A percentile compares a stretch with the other conserved stretches of the same genome.
phyloP scores from a whole-genome alignment of 345 rosid species.

The Camelina laxa region DNA sequence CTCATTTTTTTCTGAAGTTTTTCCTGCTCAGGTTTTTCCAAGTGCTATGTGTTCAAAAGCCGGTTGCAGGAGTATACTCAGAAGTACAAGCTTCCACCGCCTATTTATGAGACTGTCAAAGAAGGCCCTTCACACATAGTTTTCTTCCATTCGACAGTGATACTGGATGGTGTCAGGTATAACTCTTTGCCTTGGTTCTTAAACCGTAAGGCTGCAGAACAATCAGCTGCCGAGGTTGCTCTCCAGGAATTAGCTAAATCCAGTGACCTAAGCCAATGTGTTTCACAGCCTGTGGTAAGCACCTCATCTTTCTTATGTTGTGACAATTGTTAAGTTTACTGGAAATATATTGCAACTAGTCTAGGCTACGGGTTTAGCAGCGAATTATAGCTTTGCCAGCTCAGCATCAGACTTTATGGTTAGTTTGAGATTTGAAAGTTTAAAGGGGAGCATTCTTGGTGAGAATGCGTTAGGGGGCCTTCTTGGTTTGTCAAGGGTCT shows the following conservation, averaged over 20 bases:
- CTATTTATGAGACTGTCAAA: slow-evolving; percentile 74
- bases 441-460: slow-evolving; percentile 14
- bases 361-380: background rate
- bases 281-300: slow-evolving; percentile 83
- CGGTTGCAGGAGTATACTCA: slow-evolving; percentile 86
- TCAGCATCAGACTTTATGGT: background rate
- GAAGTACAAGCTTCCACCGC: slow-evolving; percentile 70
- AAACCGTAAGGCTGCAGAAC: slow-evolving; percentile 96
- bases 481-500: background rate
- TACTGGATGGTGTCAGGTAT: slow-evolving; percentile 65
- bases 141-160: slow-evolving; percentile 70
- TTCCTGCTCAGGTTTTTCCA: slow-evolving; percentile 65
- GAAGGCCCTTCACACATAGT: slow-evolving; percentile 96
- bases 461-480: background rate
- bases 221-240: slow-evolving; percentile 96
- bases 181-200: slow-evolving; percentile 81
- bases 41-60: slow-evolving; percentile 85
- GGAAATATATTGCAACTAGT: background rate
- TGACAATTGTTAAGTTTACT: slow-evolving; percentile 7
- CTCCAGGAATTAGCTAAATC: slow-evolving; percentile 68
- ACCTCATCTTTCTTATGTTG: slow-evolving; percentile 10
- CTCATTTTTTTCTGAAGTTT: slow-evolving; percentile 28
- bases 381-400: slow-evolving; percentile 12
- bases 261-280: slow-evolving; percentile 55
- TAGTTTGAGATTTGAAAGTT: slow-evolving; percentile 2